These are phyloP conservation scores for Solanum gracilifrons DNA, from an alignment of 257 asterid genomes.

Conservation along the genomic window DNA sequence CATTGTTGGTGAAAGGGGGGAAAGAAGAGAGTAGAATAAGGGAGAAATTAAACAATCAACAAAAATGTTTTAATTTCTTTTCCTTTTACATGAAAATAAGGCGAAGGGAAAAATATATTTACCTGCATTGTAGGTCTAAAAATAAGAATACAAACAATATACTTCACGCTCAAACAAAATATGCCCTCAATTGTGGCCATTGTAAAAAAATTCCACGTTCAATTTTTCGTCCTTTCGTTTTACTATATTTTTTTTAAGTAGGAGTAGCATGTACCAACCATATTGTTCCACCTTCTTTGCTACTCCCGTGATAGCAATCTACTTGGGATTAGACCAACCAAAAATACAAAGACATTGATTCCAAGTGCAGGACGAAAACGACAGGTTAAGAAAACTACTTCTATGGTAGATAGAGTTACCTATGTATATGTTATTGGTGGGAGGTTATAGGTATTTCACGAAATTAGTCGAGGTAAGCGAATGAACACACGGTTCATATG, in stretches of 20 bases:
- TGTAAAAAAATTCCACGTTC: neutral
- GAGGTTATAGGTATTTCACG: rapidly evolving
- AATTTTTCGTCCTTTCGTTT: neutral
- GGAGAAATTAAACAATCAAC: neutral
- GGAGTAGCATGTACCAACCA: neutral
- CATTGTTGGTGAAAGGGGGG: neutral
- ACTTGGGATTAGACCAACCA: neutral
- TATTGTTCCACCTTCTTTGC: neutral
- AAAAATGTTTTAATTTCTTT: neutral
- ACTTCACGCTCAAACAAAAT: neutral
- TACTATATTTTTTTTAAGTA: neutral
- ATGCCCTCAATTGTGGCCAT: neutral
- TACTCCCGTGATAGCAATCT: neutral
- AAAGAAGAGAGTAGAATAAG: neutral
- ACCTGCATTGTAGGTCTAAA: neutral
- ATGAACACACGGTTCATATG: neutral
- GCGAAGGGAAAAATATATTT: neutral
- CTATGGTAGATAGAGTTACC: neutral
- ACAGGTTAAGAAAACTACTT: neutral
- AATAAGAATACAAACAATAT: neutral
- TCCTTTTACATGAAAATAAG: neutral
- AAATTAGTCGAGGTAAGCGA: neutral
- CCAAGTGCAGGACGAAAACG: neutral
- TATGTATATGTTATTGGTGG: neutral
- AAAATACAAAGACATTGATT: neutral